Evolutionary conservation across 305 asterid genomes (phyloP), one percentile per base, ranked within the genome.

Genomic region (Fraxinus sp.): DNA sequence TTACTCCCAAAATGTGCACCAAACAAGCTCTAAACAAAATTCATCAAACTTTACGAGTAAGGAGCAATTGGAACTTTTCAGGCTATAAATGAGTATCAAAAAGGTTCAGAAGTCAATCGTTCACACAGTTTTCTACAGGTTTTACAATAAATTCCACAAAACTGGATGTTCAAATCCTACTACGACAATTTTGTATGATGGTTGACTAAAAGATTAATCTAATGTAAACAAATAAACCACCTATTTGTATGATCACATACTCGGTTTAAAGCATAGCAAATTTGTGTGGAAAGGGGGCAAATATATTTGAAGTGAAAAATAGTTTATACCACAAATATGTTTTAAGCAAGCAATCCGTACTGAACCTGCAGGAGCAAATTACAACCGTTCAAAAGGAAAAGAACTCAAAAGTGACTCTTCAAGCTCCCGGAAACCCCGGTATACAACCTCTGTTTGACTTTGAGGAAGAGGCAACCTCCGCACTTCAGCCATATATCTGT

Each of bases 401-500:
- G 91, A 94, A 73, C 92, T 93, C 87, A 88, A 81, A 41, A 96
- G 92, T 7, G 97, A 93, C 77, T 93, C 98, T 86, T 94, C 99
- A 16, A 96, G 94, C 87, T 96, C 98, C 83, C 94, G 89, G 59
- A 93, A 93, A 59, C 97, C 97, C 46, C 89, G 87, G 83, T 90
- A 94, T 32, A 96, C 92, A 0, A 91, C 88, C 85, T 94, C 98
- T 16, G 95, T 94, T 85, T 93, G 95, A 78, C 86, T 89, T 86
- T 91, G 94, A 6, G 98, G 92, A 81, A 94, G 94, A 64, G 98
- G 90, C 85, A 94, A 70, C 84, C 99, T 90, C 78, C 93, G 85
- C 59, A 94, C 98, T 87, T 96, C 99, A 33, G 98, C 91, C 98
- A 93, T 91, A 77, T 90, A 94, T 93, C 98, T 95, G 91, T 44